phyloP scores from a whole-genome alignment of 352 stramenopile species.

The Thalassiosira hispida region DNA sequence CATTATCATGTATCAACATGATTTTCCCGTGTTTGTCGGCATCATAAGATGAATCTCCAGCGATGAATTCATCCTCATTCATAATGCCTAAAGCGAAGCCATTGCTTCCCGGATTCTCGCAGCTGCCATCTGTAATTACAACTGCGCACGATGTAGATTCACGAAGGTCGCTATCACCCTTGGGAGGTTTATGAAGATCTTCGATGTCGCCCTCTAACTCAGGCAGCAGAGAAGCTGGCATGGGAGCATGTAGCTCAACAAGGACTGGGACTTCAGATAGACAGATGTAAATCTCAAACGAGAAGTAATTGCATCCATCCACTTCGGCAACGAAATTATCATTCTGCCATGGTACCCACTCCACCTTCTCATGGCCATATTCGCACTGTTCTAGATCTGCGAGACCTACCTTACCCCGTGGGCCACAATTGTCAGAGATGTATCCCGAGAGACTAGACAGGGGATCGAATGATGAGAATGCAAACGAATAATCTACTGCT shows the following conservation, averaged over 20 bases:
- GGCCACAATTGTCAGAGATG: conserved; percentile 24
- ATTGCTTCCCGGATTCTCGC: not conserved
- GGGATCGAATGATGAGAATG: conserved; percentile 3
- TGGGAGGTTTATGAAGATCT: too few relatives aligned
- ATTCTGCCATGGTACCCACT: conserved; percentile 25
- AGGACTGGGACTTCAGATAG: not conserved
- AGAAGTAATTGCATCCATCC: conserved; percentile 19
- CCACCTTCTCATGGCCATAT: conserved; percentile 29
- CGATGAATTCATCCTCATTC: not conserved
- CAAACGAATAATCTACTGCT: not conserved
- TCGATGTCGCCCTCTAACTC: too few relatives aligned
- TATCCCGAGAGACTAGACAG: conserved; percentile 17
- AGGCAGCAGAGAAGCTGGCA: too few relatives aligned
- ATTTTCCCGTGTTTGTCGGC: not conserved
- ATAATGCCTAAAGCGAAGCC: conserved; percentile 2
- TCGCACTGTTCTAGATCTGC: conserved; percentile 26
- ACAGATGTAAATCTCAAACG: conserved; percentile 23
- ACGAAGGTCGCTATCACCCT: not conserved
- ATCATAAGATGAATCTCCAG: conserved; percentile 3
- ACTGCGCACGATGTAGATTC: conserved; percentile 3
- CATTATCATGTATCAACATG: conserved; percentile 12
- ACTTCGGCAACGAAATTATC: conserved; percentile 11
- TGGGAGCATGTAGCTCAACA: too few relatives aligned
- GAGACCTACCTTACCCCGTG: conserved; percentile 14
- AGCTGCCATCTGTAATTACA: conserved; percentile 7